Evolutionary conservation across 2,329 filamentous ascomycete species (phyloP), one percentile per base, ranked within the genome.

Genomic region (Beauveria asiatica): DNA sequence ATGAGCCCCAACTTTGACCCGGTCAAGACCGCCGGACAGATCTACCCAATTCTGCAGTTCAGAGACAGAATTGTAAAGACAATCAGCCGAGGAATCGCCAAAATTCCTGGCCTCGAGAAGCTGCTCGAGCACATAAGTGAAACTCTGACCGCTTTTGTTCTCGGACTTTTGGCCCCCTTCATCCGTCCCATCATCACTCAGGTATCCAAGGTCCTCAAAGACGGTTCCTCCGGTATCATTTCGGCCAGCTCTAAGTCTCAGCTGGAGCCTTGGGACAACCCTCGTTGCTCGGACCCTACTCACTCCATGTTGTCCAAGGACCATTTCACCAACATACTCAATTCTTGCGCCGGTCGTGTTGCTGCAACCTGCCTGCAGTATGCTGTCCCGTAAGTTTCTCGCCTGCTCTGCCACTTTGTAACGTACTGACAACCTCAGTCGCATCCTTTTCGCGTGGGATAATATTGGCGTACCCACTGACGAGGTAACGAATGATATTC

Each of bases 91-190:
- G 88, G 92, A 57, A 91, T 97, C 65, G 86, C 92, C 67, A 97
- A 95, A 77, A 88, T 99, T 44, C 94, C 94, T 0, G 93, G 93
- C 0, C 80, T 99, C 4, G 91, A 96, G 74, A 81, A 87, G 63
- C 78, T 97, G n/a, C 85, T 97, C 23, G 93, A 97, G 64, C 93
- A 91, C 67, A 96, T 99, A 67, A 90, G 89, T 60, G 94, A 99
- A 76, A 93, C 89, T 1, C 79, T 99, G 45, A 96, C 93, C 0
- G 81, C 96, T 7, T 97, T 97, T 70, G 84, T 99, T 55, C 82
- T 99, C 63, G 92, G 92, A 6, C 82, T 99, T 1, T 81, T 99
- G 19, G 90, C 94, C 0, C 94, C 94, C 0, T 97, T 95, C 72
- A 83, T 99, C 63, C 85, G 92, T 60, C 94, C 94, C 11, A 88